Evolutionary conservation across 2,329 filamentous ascomycete genomes (phyloP).

Genomic region (Fusarium sp.): DNA sequence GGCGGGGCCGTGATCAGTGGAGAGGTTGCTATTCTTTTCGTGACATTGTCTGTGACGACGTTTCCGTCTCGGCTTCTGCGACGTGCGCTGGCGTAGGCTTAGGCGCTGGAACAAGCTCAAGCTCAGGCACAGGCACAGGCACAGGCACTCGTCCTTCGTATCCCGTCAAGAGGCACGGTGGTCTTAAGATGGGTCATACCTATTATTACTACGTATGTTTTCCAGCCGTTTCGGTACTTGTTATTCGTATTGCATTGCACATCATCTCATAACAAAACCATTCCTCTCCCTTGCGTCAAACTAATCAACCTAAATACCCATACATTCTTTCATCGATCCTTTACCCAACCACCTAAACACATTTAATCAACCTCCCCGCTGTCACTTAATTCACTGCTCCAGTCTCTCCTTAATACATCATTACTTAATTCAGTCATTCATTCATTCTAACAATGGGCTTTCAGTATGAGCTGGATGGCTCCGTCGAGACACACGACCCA

Average conservation of each 20-base stretch:
- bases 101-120: slow-evolving; percentile 40
- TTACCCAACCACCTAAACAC: slow-evolving; percentile 33
- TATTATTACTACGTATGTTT: slow-evolving; percentile 94
- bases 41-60: slow-evolving; percentile 86
- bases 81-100: slow-evolving; percentile 37
- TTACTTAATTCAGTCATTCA: slow-evolving; percentile 20
- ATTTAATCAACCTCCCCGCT: slow-evolving; percentile 35
- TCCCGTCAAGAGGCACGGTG: slow-evolving; percentile 73
- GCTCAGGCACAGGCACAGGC: slow-evolving; percentile 32
- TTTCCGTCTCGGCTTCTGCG: slow-evolving; percentile 56
- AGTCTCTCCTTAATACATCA: slow-evolving; percentile 1
- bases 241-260: slow-evolving; percentile 7
- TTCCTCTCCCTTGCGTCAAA: slow-evolving; percentile 40
- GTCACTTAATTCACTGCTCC: slow-evolving; percentile 27
- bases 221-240: slow-evolving; percentile 34
- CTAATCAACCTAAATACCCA: slow-evolving; percentile 24
- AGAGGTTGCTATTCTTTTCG: slow-evolving; percentile 88
- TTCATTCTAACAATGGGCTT: slow-evolving; percentile 44
- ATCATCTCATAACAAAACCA: slow-evolving; percentile 27
- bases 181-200: slow-evolving; percentile 89
- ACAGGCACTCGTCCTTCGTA: slow-evolving; percentile 42
- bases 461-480: slow-evolving; percentile 86
- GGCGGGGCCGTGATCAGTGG: slow-evolving; percentile 82
- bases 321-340: slow-evolving; percentile 21
- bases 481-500: slow-evolving; percentile 80